Evolutionary conservation across 2,329 filamentous ascomycete species (phyloP), one percentile per base, ranked within the genome.

Genomic region (Aspergillus hiratsukae): DNA sequence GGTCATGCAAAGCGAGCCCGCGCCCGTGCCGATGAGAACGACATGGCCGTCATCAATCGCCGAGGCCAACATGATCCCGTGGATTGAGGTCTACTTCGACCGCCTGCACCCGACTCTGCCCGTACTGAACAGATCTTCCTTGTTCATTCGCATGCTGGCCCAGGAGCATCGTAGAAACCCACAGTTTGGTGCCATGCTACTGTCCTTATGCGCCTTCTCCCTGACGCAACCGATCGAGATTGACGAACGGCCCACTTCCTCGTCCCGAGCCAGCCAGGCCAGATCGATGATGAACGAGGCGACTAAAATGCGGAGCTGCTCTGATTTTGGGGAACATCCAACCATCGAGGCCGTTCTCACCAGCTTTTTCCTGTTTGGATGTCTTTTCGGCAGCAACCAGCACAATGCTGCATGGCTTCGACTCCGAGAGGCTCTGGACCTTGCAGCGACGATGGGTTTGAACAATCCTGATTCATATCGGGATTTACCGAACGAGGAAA

Each of bases 321-420:
- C 72, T 14, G 75, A 77, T 46, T 73, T 73, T 52, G 70, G 71
- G 2, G 75, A 77, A 50, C 64, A 71, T 37, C 75, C 76, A 1
- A 75, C 75, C 1, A 66, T 77, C 11, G 70, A 72, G 49, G 71
- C 74, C 0, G 70, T 77, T 21, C 83, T 86, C 57, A 90, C 87
- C 21, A 90, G 87, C 63, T 91, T 89, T 72, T 91, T 92, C 72
- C 72, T 92, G 25, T 91, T 89, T 64, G 87, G 83, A 31, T 88
- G 85, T 66, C 82, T 87, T 67, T 87, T 88, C 65, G 85, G 83
- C 19, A 79, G 89, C 51, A 88, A 90, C 59, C 80, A 88, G 70
- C 87, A 91, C 70, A 87, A 90, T 63, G 86, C 86, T 66, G 89
- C 88, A 1, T 91, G 89, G 87, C 90, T 86, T 66, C 84, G 90